Percentiles rank a stretch among this genome's conserved stretches.
Evolutionary conservation across 2,329 filamentous ascomycete genomes (phyloP).

Genomic region (Aspergillus cejpii): DNA sequence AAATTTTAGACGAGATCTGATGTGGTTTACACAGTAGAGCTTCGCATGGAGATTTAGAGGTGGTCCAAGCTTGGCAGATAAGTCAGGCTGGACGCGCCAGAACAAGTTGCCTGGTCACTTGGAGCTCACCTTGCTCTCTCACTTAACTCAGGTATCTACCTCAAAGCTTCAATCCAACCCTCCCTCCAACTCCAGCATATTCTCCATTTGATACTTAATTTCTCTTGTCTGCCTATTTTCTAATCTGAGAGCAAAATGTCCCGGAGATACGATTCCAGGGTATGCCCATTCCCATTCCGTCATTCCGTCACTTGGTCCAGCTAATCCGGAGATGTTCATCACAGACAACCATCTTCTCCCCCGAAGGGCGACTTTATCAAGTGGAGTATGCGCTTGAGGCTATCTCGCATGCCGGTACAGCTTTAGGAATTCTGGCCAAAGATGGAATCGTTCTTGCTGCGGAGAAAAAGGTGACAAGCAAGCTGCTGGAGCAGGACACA

Average conservation of each 20-base stretch:
- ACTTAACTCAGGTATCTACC: slow-evolving; percentile 15
- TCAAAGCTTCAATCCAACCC: slow-evolving; percentile 13
- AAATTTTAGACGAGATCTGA: not conserved
- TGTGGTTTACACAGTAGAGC: slow-evolving; percentile 1
- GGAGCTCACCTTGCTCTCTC: slow-evolving; percentile 30
- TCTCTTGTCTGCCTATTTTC: slow-evolving; percentile 11
- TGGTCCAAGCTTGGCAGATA: slow-evolving; percentile 38
- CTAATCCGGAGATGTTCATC: slow-evolving; percentile 33
- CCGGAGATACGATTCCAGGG: slow-evolving; percentile 93
- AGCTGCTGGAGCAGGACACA: slow-evolving; percentile 97
- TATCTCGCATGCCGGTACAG: slow-evolving; percentile 96
- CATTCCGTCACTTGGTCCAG: slow-evolving; percentile 24
- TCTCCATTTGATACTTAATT: slow-evolving; percentile 8
- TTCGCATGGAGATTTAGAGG: slow-evolving; percentile 17
- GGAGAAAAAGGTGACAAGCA: slow-evolving; percentile 98
- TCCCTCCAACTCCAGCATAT: slow-evolving; percentile 9
- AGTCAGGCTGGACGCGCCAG: slow-evolving; percentile 32
- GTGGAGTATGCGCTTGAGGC: slow-evolving; percentile 99
- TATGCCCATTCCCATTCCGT: slow-evolving; percentile 46
- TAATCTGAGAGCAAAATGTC: slow-evolving; percentile 59
- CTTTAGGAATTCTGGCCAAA: slow-evolving; percentile 91
- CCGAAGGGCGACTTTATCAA: slow-evolving; percentile 95
- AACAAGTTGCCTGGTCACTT: slow-evolving; percentile 35
- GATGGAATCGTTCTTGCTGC: slow-evolving; percentile 98
- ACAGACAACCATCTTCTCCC: slow-evolving; percentile 99